Conservation (phyloP, 31 red algal species). For the Porphyra umbilicalis region DNA sequence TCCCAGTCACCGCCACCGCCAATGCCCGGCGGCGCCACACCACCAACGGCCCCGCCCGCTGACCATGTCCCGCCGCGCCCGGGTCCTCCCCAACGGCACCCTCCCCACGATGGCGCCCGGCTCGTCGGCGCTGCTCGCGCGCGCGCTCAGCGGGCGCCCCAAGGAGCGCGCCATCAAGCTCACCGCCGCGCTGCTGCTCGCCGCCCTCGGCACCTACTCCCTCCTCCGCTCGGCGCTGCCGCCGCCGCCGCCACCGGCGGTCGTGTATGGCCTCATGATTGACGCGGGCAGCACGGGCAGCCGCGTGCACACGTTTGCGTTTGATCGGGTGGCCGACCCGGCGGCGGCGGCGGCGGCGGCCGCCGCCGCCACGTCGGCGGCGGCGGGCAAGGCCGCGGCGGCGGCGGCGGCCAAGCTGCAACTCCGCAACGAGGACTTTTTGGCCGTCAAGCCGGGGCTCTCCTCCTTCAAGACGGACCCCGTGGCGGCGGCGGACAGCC, state of each 20-base stretch:
- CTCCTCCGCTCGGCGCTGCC: conserved; percentile 18
- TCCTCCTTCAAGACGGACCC: conserved; percentile 45
- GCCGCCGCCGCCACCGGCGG: background rate
- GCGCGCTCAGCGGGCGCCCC: background rate
- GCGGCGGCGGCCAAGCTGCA: conserved; percentile 25
- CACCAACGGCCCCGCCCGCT: conserved; percentile 3
- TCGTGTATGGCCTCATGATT: conserved; percentile 79
- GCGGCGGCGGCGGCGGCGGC: background rate
- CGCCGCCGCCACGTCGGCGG: background rate
- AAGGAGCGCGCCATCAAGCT: conserved; percentile 41
- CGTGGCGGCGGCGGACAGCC: conserved; percentile 22
- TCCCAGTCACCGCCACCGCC: conserved; percentile 10
- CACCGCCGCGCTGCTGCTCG: conserved; percentile 17
- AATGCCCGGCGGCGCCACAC: conserved; percentile 7
- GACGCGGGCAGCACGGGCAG: conserved; percentile 81
- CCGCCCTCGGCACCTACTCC: conserved; percentile 17
- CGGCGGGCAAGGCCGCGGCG: conserved; percentile 4
- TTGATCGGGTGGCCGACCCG: conserved; percentile 8
- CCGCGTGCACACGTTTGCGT: conserved; percentile 74
- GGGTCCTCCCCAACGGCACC: background rate
- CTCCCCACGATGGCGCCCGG: background rate
- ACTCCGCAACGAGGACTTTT: conserved; percentile 54
- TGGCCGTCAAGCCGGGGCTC: conserved; percentile 65
- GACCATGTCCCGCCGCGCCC: conserved; percentile 4
- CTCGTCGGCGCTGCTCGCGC: background rate